phyloP scores from a whole-genome alignment of 768 basidiomycete species.

The Clathrus columnatus region DNA sequence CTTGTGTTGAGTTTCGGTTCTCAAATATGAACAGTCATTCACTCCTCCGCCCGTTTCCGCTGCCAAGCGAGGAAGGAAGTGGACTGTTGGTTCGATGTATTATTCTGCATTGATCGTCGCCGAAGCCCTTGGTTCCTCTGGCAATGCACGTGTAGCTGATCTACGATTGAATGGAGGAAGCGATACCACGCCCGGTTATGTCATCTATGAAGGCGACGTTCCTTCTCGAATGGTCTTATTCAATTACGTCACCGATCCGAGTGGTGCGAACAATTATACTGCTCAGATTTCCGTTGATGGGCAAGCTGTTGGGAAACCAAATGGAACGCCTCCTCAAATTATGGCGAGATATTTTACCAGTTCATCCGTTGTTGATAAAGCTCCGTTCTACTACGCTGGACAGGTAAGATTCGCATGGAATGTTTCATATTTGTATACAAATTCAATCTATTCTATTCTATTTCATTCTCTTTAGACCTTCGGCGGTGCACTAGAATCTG shows the following conservation, averaged over 20 bases:
- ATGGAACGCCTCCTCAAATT: constrained; percentile 19
- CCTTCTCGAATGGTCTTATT: constrained; percentile 35
- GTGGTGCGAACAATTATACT: constrained; percentile 31
- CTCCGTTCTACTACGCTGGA: neutral
- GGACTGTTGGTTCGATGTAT: constrained; percentile 41
- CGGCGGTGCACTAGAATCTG: constrained; percentile 27
- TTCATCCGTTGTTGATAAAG: neutral
- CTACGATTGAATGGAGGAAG: constrained; percentile 30
- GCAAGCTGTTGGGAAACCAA: constrained; percentile 13
- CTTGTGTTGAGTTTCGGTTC: neutral
- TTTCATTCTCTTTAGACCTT: constrained; percentile 23
- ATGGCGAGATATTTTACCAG: constrained; percentile 16
- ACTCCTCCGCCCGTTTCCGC: constrained; percentile 39
- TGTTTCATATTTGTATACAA: neutral
- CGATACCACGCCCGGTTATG: constrained; percentile 38
- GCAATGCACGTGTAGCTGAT: constrained; percentile 35
- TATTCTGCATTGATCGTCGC: constrained; percentile 38
- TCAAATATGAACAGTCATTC: constrained; percentile 30
- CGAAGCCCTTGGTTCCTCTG: constrained; percentile 37
- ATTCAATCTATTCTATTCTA: neutral
- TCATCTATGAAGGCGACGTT: constrained; percentile 40
- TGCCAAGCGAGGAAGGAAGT: constrained; percentile 19
- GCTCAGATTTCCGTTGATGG: constrained; percentile 28
- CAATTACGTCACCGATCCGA: constrained; percentile 39
- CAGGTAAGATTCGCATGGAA: neutral